Evolutionary conservation across 2,329 filamentous ascomycete genomes (phyloP).

Genomic region (Beauveria varroae): DNA sequence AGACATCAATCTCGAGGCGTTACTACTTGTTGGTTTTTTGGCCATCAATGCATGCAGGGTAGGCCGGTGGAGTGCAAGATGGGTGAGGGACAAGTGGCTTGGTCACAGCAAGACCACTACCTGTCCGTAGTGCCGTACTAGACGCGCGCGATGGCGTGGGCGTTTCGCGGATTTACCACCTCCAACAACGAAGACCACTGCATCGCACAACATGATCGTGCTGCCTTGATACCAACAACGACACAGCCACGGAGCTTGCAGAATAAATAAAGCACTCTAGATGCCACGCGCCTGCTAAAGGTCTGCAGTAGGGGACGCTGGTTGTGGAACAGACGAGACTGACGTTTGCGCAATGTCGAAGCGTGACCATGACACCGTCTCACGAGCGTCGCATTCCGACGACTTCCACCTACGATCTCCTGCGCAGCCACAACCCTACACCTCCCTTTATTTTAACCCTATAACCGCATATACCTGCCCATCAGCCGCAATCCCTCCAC

Average conservation of each 20-base stretch:
- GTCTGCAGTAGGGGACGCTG: not conserved
- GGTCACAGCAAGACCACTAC: not conserved
- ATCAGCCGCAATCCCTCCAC: not conserved
- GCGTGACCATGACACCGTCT: not conserved
- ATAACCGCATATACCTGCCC: not conserved
- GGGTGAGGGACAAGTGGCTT: not conserved
- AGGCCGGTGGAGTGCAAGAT: not conserved
- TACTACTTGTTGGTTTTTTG: too few relatives aligned
- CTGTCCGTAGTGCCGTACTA: not conserved
- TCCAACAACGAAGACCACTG: not conserved
- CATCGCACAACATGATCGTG: not conserved
- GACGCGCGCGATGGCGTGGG: not conserved
- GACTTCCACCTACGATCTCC: not conserved
- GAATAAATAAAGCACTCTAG: not conserved
- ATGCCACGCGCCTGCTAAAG: not conserved
- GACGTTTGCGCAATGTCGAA: constrained; percentile 5
- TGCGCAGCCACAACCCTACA: not conserved
- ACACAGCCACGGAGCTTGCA: not conserved
- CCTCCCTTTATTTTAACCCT: not conserved
- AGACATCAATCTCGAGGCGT: too few relatives aligned
- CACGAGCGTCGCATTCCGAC: not conserved
- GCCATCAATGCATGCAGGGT: not conserved
- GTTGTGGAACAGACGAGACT: constrained; percentile 1
- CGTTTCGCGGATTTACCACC: not conserved
- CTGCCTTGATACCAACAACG: not conserved